Base-by-base conservation (phyloP, 2,329 filamentous ascomycete species). In the Fusarium staphyleae region DNA sequence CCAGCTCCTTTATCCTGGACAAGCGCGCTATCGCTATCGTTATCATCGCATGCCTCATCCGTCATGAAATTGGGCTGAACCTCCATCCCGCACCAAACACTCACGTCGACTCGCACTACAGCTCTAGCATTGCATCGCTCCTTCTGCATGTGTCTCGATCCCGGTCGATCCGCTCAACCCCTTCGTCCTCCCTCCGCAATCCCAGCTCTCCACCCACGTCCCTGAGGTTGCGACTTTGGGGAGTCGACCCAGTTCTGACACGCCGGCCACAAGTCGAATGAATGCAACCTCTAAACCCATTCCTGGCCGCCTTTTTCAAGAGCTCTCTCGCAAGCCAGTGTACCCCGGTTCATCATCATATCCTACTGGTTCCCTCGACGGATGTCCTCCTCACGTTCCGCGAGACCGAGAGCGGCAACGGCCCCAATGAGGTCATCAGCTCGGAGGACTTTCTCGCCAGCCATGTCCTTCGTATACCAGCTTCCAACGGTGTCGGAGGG, bases 261-360 rank as follows among this genome's bases (percentile, higher is more conserved):
- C 60, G 51, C 65, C 60, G 60, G 48, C 48, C 52, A 48, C 59
- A 68, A 72, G 70, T 66, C 72, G 74, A 74, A 70, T 75, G 74
- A 76, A 96, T 96, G 93, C 93, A 93, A 88, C 91, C 95, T 81
- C 84, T 98, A 87, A 99, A 99, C 79, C 95, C 95, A 75, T 98
- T 97, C 79, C 84, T 99, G 76, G 88, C 90, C 82, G 92, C 93
- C 83, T 98, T 99, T 87, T 97, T 97, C 84, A 92, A 91, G 81
- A 98, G 92, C 85, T 87, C 91, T 75, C 84, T 97, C 72, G 89
- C 90, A 67, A 81, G 89, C 69, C 93, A 98, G 87, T 98, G 95
- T 81, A 86, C 88, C 60, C 93, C 95, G 48, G 84, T 92, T 62
- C 89, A 95, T 75, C 91, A 96, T 74, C 91, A 98, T 81, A 87